A percentile compares a stretch with the other conserved stretches of the same genome.
Evolutionary conservation across 495 filamentous ascomycete genomes (phyloP).

Genomic region (Penicillium cinerascens): DNA sequence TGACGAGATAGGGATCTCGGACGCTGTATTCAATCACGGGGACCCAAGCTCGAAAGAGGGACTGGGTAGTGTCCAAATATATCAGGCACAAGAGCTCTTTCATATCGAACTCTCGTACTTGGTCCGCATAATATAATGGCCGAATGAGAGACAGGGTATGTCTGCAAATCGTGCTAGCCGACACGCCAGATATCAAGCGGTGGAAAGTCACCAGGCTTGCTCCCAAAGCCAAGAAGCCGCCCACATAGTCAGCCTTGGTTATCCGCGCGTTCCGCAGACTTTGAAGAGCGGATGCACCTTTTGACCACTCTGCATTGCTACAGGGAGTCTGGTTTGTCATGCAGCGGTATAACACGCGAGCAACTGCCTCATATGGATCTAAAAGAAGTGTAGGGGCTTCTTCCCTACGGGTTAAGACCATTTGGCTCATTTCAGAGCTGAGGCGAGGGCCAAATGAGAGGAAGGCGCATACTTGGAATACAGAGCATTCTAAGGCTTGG

Average conservation of each 20-base stretch:
- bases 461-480: slow-evolving; percentile 5
- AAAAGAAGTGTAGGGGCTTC: slow-evolving; percentile 6
- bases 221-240: slow-evolving; percentile 2
- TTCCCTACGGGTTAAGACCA: not conserved
- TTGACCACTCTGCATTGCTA: slow-evolving; percentile 2
- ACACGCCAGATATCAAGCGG: slow-evolving; percentile 8
- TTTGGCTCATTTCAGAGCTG: slow-evolving; percentile 2
- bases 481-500: not conserved
- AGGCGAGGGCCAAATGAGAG: slow-evolving; percentile 3
- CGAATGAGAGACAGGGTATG: slow-evolving; percentile 4
- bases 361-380: slow-evolving; percentile 6
- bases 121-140: slow-evolving; percentile 3
- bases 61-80: slow-evolving; percentile 7
- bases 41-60: slow-evolving; percentile 2
- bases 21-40: slow-evolving; percentile 4
- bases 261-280: not conserved
- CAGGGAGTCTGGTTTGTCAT: slow-evolving; percentile 2
- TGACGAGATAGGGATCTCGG: slow-evolving; percentile 5
- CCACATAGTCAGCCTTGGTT: slow-evolving; percentile 4
- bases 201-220: slow-evolving; percentile 5
- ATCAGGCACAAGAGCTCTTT: slow-evolving; percentile 7
- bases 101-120: slow-evolving; percentile 1
- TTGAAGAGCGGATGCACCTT: slow-evolving; percentile 5
- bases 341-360: slow-evolving; percentile 4
- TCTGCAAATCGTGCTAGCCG: slow-evolving; percentile 8